These are phyloP conservation scores for Acanthochlamys bracteata DNA, from an alignment of 106 monocot species.

Conservation along the genomic window DNA sequence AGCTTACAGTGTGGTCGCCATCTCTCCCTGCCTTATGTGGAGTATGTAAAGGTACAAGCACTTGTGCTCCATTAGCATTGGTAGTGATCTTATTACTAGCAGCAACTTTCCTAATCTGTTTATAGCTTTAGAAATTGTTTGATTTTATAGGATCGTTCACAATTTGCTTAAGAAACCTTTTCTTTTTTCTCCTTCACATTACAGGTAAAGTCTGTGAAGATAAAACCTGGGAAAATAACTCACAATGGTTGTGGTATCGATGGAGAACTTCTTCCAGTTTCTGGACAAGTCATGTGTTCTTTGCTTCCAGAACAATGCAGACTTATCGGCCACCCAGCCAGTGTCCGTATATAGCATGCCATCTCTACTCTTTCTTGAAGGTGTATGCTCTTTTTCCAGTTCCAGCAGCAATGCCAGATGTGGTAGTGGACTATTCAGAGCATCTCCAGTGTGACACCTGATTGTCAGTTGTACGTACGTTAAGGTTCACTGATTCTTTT, in stretches of 20 bases:
- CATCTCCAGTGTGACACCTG: not conserved
- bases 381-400: slow-evolving; percentile 19
- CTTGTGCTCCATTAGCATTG: not conserved
- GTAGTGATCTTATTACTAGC: not conserved
- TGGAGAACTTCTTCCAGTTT: slow-evolving; percentile 58
- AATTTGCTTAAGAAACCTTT: not conserved
- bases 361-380: not conserved
- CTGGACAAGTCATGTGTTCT: slow-evolving; percentile 69
- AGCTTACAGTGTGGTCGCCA: slow-evolving; percentile 66
- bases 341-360: slow-evolving; percentile 14
- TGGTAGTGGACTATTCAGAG: slow-evolving; percentile 1
- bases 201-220: slow-evolving; percentile 79
- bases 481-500: not conserved
- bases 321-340: slow-evolving; percentile 54
- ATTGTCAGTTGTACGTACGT: not conserved
- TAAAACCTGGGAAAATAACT: slow-evolving; percentile 45
- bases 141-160: not conserved
- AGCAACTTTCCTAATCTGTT: not conserved
- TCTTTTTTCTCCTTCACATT: not conserved
- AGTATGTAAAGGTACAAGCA: slow-evolving; percentile 81
- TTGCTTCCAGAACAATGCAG: slow-evolving; percentile 68
- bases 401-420: not conserved
- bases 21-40: slow-evolving; percentile 81
- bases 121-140: not conserved
- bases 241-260: slow-evolving; percentile 89